phyloP scores from a whole-genome alignment of 2,329 filamentous ascomycete species.

The Penicillium olsonii region DNA sequence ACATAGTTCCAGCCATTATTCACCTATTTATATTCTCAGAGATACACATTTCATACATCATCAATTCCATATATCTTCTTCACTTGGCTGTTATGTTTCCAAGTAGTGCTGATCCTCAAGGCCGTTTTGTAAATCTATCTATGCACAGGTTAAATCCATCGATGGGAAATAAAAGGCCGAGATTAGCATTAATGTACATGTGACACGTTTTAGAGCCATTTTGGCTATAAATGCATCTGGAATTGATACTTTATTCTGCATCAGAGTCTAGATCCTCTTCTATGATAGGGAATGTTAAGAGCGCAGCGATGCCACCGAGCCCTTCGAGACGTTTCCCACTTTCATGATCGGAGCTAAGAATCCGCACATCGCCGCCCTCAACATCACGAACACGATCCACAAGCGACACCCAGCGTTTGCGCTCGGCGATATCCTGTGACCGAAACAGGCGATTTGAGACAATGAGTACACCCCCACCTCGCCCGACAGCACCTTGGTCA shows the following conservation, averaged over 20 bases:
- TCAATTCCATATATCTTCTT: neutral
- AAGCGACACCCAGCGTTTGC: conserved; percentile 78
- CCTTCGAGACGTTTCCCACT: conserved; percentile 83
- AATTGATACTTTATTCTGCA: conserved; percentile 39
- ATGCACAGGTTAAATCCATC: no score
- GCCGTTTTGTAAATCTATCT: no score
- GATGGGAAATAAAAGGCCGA: no score
- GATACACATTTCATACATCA: neutral
- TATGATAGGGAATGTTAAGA: conserved; percentile 82
- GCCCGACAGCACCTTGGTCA: conserved; percentile 81
- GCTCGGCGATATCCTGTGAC: conserved; percentile 72
- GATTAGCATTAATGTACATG: no score
- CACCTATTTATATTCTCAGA: neutral
- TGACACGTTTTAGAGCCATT: no score
- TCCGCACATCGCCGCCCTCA: conserved; percentile 80
- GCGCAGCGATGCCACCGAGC: conserved; percentile 83
- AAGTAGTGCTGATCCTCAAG: no score
- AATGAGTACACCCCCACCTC: conserved; percentile 79
- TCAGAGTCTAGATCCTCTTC: conserved; percentile 74
- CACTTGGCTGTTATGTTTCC: neutral
- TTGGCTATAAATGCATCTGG: neutral
- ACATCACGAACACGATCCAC: conserved; percentile 82
- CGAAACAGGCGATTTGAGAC: conserved; percentile 88
- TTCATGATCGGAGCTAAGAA: conserved; percentile 93
- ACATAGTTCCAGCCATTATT: neutral